These are phyloP conservation scores for Tephrocybe sp. DNA, from an alignment of 768 basidiomycete species.

Conservation along the genomic window DNA sequence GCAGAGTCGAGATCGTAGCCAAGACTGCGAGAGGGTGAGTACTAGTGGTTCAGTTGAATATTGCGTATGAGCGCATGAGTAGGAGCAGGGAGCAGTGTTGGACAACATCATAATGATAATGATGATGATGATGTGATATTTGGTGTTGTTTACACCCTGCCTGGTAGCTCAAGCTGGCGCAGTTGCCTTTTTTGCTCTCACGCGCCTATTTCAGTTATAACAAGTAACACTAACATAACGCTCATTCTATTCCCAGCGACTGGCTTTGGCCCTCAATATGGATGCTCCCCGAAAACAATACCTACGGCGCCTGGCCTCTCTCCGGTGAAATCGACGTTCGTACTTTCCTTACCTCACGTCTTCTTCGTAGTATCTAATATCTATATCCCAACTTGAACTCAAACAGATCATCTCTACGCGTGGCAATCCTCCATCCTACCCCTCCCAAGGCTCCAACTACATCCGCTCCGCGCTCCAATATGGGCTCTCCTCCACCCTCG, in stretches of 20 bases:
- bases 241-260: conserved; percentile 26
- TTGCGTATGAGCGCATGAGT: too few species aligned
- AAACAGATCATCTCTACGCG: conserved; percentile 53
- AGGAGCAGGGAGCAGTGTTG: too few species aligned
- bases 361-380: conserved; percentile 20
- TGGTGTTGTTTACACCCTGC: neutral
- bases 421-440: conserved; percentile 57
- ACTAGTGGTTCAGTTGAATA: too few species aligned
- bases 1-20: conserved; percentile 60
- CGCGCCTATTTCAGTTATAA: neutral
- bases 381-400: conserved; percentile 34
- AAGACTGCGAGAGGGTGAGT: conserved; percentile 53
- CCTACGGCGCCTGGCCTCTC: conserved; percentile 63
- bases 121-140: neutral
- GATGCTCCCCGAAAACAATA: conserved; percentile 65
- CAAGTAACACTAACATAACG: neutral
- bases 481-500: conserved; percentile 36
- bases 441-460: conserved; percentile 54
- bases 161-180: too few species aligned
- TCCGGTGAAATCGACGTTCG: conserved; percentile 50
- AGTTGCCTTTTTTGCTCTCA: neutral
- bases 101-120: too few species aligned
- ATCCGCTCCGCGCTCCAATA: conserved; percentile 66
- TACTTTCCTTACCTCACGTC: conserved; percentile 4
- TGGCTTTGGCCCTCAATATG: conserved; percentile 80